These are phyloP conservation scores for Pharnaceum exiguum DNA, from an alignment of 148 eudicot genomes.

Conservation along the genomic window DNA sequence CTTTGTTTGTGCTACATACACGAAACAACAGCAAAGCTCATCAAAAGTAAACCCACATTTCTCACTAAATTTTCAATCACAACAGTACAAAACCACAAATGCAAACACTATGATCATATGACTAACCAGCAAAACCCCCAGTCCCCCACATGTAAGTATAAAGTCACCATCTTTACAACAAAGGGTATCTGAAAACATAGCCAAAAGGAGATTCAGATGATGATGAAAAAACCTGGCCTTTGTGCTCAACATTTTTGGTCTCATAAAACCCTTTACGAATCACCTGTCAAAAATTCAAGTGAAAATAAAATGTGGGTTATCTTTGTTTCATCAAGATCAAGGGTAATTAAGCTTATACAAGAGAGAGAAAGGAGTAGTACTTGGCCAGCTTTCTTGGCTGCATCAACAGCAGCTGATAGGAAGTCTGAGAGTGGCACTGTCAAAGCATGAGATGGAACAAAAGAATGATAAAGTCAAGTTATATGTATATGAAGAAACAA, in stretches of 20 bases:
- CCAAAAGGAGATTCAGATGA: neutral
- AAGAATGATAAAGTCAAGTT: neutral
- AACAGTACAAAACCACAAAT: too few relatives aligned
- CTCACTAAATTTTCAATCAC: too few relatives aligned
- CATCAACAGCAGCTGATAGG: constrained; percentile 39
- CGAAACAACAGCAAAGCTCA: too few relatives aligned
- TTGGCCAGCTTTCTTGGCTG: constrained; percentile 52
- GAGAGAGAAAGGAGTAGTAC: constrained; percentile 8
- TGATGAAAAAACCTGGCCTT: constrained; percentile 79
- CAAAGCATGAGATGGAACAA: neutral
- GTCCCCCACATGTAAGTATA: neutral
- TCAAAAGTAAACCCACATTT: too few relatives aligned
- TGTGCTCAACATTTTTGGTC: constrained; percentile 85
- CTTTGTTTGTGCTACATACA: too few relatives aligned
- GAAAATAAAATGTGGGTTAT: neutral
- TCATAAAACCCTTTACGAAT: constrained; percentile 62
- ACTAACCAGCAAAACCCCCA: too few relatives aligned
- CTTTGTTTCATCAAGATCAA: neutral
- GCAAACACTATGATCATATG: too few relatives aligned
- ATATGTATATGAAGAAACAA: neutral
- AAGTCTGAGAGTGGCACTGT: constrained; percentile 28
- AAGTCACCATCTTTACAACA: neutral
- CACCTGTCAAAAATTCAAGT: constrained; percentile 34
- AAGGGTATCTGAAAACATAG: neutral
- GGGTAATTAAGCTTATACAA: neutral